Conservation (phyloP, 495 filamentous ascomycete genomes). For the Aspergillus cavernicola region DNA sequence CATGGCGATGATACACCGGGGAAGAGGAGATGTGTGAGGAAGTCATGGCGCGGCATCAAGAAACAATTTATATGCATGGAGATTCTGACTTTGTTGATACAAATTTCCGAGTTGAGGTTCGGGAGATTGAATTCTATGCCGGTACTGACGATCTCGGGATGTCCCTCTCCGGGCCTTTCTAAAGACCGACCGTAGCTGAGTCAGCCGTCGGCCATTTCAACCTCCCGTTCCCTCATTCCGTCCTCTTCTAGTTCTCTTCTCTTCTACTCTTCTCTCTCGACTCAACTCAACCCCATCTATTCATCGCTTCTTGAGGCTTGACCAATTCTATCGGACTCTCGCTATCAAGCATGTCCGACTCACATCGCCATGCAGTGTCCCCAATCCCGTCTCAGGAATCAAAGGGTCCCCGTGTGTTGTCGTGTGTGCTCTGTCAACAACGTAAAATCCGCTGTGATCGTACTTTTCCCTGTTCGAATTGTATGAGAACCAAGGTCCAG, state of each 20-base stretch:
- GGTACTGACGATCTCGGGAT: neutral
- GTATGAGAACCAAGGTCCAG: conserved; percentile 33
- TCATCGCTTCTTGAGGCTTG: too few species aligned
- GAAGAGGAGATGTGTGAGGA: neutral
- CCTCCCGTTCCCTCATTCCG: neutral
- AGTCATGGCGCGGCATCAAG: neutral
- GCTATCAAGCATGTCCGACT: neutral
- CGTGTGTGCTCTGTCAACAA: conserved; percentile 54
- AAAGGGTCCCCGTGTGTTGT: conserved; percentile 38
- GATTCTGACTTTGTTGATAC: neutral
- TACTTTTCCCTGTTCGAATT: conserved; percentile 52
- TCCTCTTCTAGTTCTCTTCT: too few species aligned
- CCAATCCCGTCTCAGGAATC: neutral
- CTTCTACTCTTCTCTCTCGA: too few species aligned
- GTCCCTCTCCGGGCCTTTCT: neutral
- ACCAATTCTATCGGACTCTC: too few species aligned
- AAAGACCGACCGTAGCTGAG: neutral
- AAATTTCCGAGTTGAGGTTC: neutral
- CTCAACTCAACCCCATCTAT: neutral
- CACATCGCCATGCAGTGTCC: neutral
- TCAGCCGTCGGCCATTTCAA: neutral
- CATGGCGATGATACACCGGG: neutral
- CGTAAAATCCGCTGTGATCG: conserved; percentile 58
- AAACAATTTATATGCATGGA: neutral
- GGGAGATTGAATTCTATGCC: neutral